Percentiles rank a stretch among this genome's conserved stretches.
These are phyloP conservation scores for Amanita molliuscula DNA, from an alignment of 768 basidiomycete genomes.

Conservation along the genomic window DNA sequence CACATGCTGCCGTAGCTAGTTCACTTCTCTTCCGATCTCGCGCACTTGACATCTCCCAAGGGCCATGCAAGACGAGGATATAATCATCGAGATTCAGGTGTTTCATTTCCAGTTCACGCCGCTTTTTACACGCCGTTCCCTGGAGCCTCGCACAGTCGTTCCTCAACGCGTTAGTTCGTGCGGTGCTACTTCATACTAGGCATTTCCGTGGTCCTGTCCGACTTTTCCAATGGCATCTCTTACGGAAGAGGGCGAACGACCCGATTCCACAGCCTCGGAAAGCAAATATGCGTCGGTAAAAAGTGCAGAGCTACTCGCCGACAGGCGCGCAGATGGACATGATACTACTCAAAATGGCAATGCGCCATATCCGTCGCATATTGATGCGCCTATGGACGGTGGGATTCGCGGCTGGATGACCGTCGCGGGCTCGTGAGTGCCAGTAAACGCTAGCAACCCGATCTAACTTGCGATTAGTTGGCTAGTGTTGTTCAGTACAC, in stretches of 20 bases:
- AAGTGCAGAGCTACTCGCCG: background rate
- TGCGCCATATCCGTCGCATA: background rate
- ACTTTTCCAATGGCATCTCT: background rate
- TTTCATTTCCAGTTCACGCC: conserved; percentile 1
- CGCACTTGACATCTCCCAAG: background rate
- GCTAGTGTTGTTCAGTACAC: conserved; percentile 35
- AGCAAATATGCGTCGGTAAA: background rate
- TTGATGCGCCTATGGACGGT: conserved; percentile 19
- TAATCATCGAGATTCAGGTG: background rate
- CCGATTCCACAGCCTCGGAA: background rate
- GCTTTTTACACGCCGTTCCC: background rate
- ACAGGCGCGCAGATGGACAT: background rate
- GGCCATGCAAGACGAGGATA: background rate
- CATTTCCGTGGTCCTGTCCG: background rate
- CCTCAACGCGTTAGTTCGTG: background rate
- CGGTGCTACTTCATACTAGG: background rate
- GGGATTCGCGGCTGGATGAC: conserved; percentile 33
- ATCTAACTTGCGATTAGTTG: conserved; percentile 17
- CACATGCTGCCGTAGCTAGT: background rate
- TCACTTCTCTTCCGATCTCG: background rate
- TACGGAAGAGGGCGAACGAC: background rate
- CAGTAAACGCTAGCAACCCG: background rate
- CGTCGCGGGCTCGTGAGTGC: conserved; percentile 31
- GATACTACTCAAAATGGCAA: background rate
- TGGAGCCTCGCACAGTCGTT: background rate